Evolutionary conservation across 306 rosid genomes (phyloP).

Genomic region (Trifolium fragiferum): DNA sequence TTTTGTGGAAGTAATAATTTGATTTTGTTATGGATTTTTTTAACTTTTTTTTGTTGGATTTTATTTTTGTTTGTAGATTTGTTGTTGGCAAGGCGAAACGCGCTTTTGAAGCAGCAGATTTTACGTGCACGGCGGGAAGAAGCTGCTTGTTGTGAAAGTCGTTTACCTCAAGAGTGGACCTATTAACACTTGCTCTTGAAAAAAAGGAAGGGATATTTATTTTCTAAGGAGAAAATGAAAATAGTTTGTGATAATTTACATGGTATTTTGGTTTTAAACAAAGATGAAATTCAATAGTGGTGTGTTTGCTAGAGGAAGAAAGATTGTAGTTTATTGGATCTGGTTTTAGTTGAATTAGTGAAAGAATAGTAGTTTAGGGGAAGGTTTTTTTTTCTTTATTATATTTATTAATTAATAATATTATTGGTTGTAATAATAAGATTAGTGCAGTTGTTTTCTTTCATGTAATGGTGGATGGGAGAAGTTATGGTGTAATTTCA

Average conservation of each 20-base stretch:
- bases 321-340: conserved; percentile 46
- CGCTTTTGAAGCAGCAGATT: conserved; percentile 54
- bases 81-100: conserved; percentile 55
- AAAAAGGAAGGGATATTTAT: not conserved
- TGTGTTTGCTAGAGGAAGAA: conserved; percentile 52
- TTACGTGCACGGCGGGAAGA: conserved; percentile 52
- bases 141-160: conserved; percentile 54
- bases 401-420: conserved; percentile 8
- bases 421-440: conserved; percentile 46
- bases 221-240: conserved; percentile 9
- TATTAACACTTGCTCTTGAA: conserved; percentile 46
- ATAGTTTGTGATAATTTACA: conserved; percentile 32
- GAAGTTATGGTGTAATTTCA: conserved; percentile 30
- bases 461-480: conserved; percentile 24
- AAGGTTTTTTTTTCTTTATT: not conserved
- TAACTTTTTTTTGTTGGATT: not conserved
- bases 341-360: conserved; percentile 42
- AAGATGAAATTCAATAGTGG: conserved; percentile 51
- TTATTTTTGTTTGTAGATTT: conserved; percentile 47
- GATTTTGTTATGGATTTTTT: not conserved
- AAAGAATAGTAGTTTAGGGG: conserved; percentile 39
- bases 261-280: conserved; percentile 39
- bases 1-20: not conserved
- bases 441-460: conserved; percentile 37
- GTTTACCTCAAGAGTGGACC: conserved; percentile 87